These are phyloP conservation scores for Lasiodiplodia sp. DNA, from an alignment of 2,329 filamentous ascomycete species.

Conservation along the genomic window DNA sequence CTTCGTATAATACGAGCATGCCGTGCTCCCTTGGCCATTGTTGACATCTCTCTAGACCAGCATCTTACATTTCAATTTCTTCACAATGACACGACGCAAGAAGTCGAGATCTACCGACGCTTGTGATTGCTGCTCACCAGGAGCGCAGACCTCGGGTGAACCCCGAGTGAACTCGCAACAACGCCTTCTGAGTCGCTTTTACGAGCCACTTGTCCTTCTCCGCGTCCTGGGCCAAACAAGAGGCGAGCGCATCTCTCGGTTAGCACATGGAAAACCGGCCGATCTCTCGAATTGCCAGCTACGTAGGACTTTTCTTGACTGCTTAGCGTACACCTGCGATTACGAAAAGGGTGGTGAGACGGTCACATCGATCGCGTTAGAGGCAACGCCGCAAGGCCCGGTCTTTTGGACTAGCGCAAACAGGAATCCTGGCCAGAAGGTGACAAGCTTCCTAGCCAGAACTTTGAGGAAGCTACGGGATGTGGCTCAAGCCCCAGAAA, in stretches of 20 bases:
- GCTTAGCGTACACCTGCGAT: background rate
- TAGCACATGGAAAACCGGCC: background rate
- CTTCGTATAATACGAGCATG: no score
- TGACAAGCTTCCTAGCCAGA: background rate
- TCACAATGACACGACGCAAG: background rate
- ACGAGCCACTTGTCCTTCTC: background rate
- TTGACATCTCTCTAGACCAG: no score
- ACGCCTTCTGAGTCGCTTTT: background rate
- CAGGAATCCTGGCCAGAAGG: background rate
- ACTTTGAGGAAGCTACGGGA: background rate
- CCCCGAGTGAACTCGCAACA: background rate
- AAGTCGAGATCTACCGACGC: background rate
- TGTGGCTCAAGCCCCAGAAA: background rate
- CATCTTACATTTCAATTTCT: no score
- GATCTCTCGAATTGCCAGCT: background rate
- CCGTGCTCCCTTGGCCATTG: no score
- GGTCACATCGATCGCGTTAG: background rate
- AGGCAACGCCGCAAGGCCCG: background rate
- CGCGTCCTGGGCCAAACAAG: background rate
- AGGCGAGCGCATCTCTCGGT: background rate
- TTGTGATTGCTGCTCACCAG: background rate
- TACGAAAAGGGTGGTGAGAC: slow-evolving; percentile 1
- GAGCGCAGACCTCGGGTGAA: background rate
- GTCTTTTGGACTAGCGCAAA: background rate
- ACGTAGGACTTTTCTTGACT: background rate